A percentile compares a stretch with the other conserved stretches of the same genome.
phyloP scores from a whole-genome alignment of 345 rosid genomes.

The Citrus sinensis region DNA sequence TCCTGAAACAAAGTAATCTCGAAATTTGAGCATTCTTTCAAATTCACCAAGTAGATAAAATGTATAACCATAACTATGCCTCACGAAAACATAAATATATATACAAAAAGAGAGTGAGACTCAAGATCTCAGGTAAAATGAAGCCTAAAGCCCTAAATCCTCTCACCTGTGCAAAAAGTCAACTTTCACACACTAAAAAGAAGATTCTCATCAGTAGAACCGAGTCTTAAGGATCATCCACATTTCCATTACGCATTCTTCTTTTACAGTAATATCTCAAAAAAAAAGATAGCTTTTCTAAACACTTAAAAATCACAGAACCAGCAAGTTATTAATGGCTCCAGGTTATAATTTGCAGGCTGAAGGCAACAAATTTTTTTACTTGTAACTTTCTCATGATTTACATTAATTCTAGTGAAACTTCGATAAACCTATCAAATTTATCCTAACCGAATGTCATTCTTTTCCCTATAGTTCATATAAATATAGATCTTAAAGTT shows the following conservation, averaged over 20 bases:
- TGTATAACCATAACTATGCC: too few species aligned
- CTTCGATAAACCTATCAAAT: background rate
- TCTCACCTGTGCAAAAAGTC: background rate
- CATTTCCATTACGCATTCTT: background rate
- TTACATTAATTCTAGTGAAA: background rate
- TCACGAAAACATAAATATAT: too few species aligned
- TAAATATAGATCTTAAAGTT: background rate
- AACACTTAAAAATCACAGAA: background rate
- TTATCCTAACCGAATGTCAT: background rate
- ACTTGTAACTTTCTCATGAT: background rate
- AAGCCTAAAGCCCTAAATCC: background rate
- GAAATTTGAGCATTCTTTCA: constrained; percentile 1
- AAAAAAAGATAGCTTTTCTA: background rate
- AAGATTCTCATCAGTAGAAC: background rate
- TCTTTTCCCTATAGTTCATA: background rate
- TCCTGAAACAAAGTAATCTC: constrained; percentile 48
- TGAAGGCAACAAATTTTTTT: background rate
- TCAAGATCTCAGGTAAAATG: background rate
- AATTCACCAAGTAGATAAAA: background rate
- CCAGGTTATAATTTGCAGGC: background rate
- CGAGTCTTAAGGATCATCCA: background rate
- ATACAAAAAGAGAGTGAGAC: too few species aligned
- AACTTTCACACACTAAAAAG: background rate
- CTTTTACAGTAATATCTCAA: background rate
- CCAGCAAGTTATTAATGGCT: background rate